Percentiles rank a stretch among this genome's conserved stretches.
Conservation (phyloP, 345 rosid species). For the Camelina sativa region DNA sequence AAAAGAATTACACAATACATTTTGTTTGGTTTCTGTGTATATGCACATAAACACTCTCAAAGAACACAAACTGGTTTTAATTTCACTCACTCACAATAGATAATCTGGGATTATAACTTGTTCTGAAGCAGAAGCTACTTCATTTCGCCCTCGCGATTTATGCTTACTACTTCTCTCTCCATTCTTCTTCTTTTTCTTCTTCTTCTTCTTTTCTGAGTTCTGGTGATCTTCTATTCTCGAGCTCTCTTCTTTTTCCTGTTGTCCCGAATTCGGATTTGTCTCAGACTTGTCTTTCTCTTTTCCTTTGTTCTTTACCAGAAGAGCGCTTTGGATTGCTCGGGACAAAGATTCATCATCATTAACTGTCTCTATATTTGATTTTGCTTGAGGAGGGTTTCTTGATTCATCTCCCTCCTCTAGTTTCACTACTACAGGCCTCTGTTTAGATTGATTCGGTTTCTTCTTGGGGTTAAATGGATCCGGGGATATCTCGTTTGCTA, state of each 20-base stretch:
- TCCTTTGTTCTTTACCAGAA: constrained; percentile 48
- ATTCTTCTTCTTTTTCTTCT: constrained; percentile 64
- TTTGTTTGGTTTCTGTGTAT: constrained; percentile 7
- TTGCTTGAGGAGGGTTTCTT: constrained; percentile 11
- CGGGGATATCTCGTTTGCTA: constrained; percentile 53
- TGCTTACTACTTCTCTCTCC: constrained; percentile 54
- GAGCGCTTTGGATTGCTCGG: constrained; percentile 66
- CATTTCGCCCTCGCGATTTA: constrained; percentile 45
- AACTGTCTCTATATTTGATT: constrained; percentile 41
- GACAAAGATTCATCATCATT: constrained; percentile 56
- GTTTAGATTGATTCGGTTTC: constrained; percentile 61
- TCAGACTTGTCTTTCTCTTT: constrained; percentile 26
- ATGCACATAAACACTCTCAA: not conserved
- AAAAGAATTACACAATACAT: constrained; percentile 25
- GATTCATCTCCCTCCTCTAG: constrained; percentile 69
- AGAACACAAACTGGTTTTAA: constrained; percentile 6
- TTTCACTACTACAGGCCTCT: constrained; percentile 89
- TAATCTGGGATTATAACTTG: constrained; percentile 68
- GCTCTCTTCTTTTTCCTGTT: constrained; percentile 5
- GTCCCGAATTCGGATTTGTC: not conserved
- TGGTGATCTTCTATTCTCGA: constrained; percentile 12
- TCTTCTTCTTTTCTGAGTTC: constrained; percentile 47
- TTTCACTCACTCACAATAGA: constrained; percentile 49
- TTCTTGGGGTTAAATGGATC: constrained; percentile 56
- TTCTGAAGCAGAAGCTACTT: constrained; percentile 44